Base-by-base conservation (phyloP, 441 rosid species). In the Pelargonium fulgidum region DNA sequence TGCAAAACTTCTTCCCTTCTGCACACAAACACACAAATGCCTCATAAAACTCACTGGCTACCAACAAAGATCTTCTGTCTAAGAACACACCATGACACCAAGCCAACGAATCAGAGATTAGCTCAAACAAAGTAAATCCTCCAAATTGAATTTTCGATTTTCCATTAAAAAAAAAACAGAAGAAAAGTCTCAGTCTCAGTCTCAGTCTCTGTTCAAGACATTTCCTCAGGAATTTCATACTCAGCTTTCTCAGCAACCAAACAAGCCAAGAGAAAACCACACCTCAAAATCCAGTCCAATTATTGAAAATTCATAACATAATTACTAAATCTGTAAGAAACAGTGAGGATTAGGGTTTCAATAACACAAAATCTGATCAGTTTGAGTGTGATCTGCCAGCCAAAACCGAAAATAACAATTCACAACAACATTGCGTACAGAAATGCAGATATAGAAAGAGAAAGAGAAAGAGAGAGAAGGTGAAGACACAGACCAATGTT, bases 1-100 rank as follows among this genome's bases (percentile, higher is more conserved):
- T 88, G 76, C 91, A 85, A 56, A 88, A 91, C 75, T 87, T 91
- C 83, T 85, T 86, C 67, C 98, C 98, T 26, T 96, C 96, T 89
- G 80, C 26, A 52, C 44, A 72, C 5, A 13, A 7, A 20, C 12
- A 33, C n/a, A n/a, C n/a, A n/a, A n/a, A n/a, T n/a, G n/a, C n/a
- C n/a, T n/a, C n/a, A n/a, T n/a, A n/a, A n/a, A n/a, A n/a, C n/a
- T n/a, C n/a, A n/a, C n/a, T n/a, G 11, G 45, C 20, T 3, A 14
- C 24, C 11, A 8, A 56, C 62, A 56, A 56, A 56, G 11, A 56
- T 22, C n/a, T 22, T 22, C 8, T 16, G 20, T 24, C 3, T 22
- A 20, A 58, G 63, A 20, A 19, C n/a, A n/a, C n/a, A n/a, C n/a
- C n/a, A n/a, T n/a, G n/a, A n/a, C n/a, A n/a, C n/a, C n/a, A n/a